Evolutionary conservation across 495 filamentous ascomycete genomes (phyloP), one percentile per base, ranked within the genome.

Genomic region (Aspergillus coremiiformis): DNA sequence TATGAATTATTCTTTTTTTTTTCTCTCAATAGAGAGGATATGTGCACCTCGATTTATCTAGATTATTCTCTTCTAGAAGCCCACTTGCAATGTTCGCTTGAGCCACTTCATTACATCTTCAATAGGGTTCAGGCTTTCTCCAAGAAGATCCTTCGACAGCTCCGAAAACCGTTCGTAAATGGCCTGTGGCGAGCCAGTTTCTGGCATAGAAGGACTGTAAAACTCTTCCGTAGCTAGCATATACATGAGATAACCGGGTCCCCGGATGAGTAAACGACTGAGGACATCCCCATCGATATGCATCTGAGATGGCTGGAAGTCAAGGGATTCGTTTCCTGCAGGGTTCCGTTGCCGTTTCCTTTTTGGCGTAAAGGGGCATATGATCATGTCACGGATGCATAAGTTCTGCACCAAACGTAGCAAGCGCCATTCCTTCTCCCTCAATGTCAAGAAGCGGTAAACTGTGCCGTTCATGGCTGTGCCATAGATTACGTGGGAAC

Each of bases 271-370:
- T 4, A 88, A 59, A 19, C 76, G 71, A 46, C 62, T 64, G 35
- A 90, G 63, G 15, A 87, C 73, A 54, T 87, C 84, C 0, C 86
- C 85, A 55, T 90, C 78, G 7, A 90, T 68, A 22, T 87, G 84
- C 75, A 78, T 81, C 37, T 72, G 70, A 20, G 61, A 53, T n/a
- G 65, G 61, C 33, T 63, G 68, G 27, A 59, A 58, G 9, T 55
- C 49, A n/a, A 62, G 57, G 9, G 66, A 61, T 35, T 71, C 70
- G 30, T 65, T 50, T 27, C 67, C 66, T 9, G 53, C 52, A 3
- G 60, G 57, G 10, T 64, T 66, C 17, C 53, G 56, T 24, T 57
- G 59, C 22, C 59, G 59, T 23, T 60, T 61, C 19, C 68, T 54
- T 14, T 44, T 56, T 7, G 60, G 54, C 11, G 56, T 57, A 45